These are phyloP conservation scores for Nitzschia sp. DNA, from an alignment of 108 stramenopile genomes.

Conservation along the genomic window DNA sequence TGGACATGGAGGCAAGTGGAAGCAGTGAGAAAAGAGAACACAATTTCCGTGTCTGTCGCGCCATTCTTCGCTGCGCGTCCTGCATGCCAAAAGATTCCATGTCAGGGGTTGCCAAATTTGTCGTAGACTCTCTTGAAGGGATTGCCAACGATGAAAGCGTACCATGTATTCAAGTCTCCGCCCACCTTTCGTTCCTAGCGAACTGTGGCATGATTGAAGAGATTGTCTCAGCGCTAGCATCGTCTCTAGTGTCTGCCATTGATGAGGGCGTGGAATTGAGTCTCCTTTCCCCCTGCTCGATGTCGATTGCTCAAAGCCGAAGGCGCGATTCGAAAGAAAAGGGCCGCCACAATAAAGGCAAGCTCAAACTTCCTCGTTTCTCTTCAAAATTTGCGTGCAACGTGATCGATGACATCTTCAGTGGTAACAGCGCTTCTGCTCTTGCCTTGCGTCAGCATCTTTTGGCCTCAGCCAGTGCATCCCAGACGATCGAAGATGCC, in stretches of 20 bases:
- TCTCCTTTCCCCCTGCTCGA: slow-evolving; percentile 19
- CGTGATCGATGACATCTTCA: slow-evolving; percentile 27
- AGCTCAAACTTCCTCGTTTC: slow-evolving; percentile 19
- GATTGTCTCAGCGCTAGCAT: slow-evolving; percentile 51
- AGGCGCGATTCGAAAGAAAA: slow-evolving; percentile 19
- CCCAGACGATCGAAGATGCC: slow-evolving; percentile 16
- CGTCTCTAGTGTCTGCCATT: slow-evolving; percentile 44
- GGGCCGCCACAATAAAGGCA: neutral
- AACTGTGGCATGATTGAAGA: slow-evolving; percentile 67
- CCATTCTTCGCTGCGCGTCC: slow-evolving; percentile 63
- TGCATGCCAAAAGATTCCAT: slow-evolving; percentile 40
- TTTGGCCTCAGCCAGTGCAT: slow-evolving; percentile 25
- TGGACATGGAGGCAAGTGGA: slow-evolving; percentile 7
- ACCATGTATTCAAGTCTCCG: slow-evolving; percentile 32
- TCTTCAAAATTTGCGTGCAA: slow-evolving; percentile 21
- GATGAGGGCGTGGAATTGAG: slow-evolving; percentile 21
- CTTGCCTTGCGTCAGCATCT: slow-evolving; percentile 18
- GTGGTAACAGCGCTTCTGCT: slow-evolving; percentile 21
- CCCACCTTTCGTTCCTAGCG: slow-evolving; percentile 64
- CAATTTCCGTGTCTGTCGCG: slow-evolving; percentile 51
- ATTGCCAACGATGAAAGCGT: neutral
- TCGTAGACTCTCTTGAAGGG: slow-evolving; percentile 25
- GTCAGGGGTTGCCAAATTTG: slow-evolving; percentile 41
- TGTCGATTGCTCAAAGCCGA: neutral
- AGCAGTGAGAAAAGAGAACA: slow-evolving; percentile 27